Conservation (phyloP, 2,329 filamentous ascomycete species). For the Sphaceloma murrayae region DNA sequence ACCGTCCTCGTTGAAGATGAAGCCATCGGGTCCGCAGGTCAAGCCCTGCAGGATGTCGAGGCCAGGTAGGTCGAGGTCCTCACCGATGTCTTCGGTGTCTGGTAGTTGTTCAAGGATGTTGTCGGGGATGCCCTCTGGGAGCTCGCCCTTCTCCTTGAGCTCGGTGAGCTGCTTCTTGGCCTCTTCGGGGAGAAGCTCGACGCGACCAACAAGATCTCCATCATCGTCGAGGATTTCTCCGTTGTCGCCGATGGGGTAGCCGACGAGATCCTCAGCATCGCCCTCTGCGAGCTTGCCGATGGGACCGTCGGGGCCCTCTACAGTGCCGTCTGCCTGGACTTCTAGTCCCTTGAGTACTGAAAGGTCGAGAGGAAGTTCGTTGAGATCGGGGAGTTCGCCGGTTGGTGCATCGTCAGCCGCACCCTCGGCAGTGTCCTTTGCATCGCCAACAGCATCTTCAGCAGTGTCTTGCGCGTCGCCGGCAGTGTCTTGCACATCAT, state of each 20-base stretch:
- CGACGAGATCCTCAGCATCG: slow-evolving; percentile 43
- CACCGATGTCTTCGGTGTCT: slow-evolving; percentile 27
- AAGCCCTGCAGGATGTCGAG: slow-evolving; percentile 40
- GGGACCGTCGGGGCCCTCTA: slow-evolving; percentile 42
- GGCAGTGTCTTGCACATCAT: slow-evolving; percentile 16
- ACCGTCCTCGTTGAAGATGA: slow-evolving; percentile 43
- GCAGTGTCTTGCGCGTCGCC: slow-evolving; percentile 18
- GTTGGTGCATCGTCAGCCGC: slow-evolving; percentile 23
- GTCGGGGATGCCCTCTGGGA: slow-evolving; percentile 28
- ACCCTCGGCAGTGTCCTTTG: slow-evolving; percentile 22
- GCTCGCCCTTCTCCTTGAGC: slow-evolving; percentile 31
- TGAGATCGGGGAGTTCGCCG: slow-evolving; percentile 26
- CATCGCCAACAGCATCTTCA: slow-evolving; percentile 21
- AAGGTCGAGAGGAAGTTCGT: slow-evolving; percentile 36
- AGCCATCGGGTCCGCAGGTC: slow-evolving; percentile 37
- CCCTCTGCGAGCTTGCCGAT: slow-evolving; percentile 43
- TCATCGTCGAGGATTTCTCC: slow-evolving; percentile 48
- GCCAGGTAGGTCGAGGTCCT: slow-evolving; percentile 32
- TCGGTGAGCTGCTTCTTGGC: slow-evolving; percentile 35
- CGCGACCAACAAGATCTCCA: slow-evolving; percentile 46
- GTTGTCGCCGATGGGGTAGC: slow-evolving; percentile 44
- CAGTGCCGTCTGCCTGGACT: slow-evolving; percentile 45
- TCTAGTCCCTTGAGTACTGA: slow-evolving; percentile 42
- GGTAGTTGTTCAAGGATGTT: slow-evolving; percentile 28
- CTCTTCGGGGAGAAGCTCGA: slow-evolving; percentile 40